These are phyloP conservation scores for Claviceps sp. DNA, from an alignment of 2,329 filamentous ascomycete genomes.

Conservation along the genomic window DNA sequence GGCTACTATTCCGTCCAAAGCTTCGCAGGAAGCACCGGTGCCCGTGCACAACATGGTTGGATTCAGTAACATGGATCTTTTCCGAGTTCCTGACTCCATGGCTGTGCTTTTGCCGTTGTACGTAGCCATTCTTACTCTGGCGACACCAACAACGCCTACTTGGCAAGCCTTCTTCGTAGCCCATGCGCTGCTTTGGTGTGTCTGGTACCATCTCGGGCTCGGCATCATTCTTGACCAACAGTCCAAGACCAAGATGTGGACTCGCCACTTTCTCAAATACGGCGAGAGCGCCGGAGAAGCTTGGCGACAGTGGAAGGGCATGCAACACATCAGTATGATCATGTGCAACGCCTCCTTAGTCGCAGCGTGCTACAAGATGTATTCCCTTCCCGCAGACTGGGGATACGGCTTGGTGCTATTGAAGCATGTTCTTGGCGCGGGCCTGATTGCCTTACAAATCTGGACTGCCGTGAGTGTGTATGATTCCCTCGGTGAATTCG, in stretches of 20 bases:
- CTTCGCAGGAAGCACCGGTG: conserved; percentile 34
- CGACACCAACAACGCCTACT: conserved; percentile 62
- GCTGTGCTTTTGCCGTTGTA: conserved; percentile 66
- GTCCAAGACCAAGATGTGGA: conserved; percentile 87
- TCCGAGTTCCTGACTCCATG: conserved; percentile 73
- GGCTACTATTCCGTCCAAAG: conserved; percentile 8
- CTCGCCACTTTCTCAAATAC: conserved; percentile 92
- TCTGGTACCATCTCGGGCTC: conserved; percentile 86
- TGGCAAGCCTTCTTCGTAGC: conserved; percentile 70
- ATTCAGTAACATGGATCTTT: conserved; percentile 70
- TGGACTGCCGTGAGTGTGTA: conserved; percentile 94
- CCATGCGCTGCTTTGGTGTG: conserved; percentile 69
- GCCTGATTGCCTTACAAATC: conserved; percentile 72
- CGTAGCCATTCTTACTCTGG: conserved; percentile 56
- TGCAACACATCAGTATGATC: conserved; percentile 85
- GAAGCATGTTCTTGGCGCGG: conserved; percentile 71
- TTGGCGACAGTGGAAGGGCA: conserved; percentile 95
- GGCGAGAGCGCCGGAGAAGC: conserved; percentile 83
- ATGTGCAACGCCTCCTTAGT: conserved; percentile 84
- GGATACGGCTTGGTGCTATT: conserved; percentile 72
- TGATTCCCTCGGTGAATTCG: conserved; percentile 90
- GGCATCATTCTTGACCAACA: conserved; percentile 76
- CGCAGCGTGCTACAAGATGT: conserved; percentile 94
- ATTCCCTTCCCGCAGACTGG: conserved; percentile 76
- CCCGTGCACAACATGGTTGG: conserved; percentile 77